A percentile compares a stretch with the other conserved stretches of the same genome.
These are phyloP conservation scores for Geotrichum restrictum DNA, from an alignment of 1,139 yeast genomes.

Conservation along the genomic window DNA sequence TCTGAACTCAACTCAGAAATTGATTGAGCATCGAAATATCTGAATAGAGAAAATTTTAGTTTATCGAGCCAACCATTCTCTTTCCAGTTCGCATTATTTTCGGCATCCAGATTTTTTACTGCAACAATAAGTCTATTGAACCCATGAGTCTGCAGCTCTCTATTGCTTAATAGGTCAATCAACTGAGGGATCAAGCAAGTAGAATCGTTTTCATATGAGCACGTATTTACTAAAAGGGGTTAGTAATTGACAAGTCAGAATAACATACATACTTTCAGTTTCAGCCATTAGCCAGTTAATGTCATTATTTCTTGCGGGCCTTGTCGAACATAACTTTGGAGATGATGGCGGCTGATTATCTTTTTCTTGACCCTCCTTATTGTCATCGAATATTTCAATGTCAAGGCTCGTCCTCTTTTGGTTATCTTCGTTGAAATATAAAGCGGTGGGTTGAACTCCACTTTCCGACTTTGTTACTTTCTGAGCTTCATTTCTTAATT, in stretches of 20 bases:
- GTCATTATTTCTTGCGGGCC: neutral
- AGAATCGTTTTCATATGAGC: conserved; percentile 2
- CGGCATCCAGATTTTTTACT: conserved; percentile 11
- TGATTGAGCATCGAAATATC: neutral
- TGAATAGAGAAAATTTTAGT: neutral
- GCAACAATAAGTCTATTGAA: conserved; percentile 10
- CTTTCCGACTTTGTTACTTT: neutral
- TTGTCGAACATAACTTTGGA: neutral
- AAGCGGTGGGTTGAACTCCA: neutral
- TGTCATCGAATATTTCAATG: conserved; percentile 15
- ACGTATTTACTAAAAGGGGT: conserved; percentile 4
- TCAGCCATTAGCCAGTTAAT: conserved; percentile 16
- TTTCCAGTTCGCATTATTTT: conserved; percentile 7
- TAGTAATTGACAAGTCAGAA: neutral
- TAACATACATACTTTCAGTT: neutral
- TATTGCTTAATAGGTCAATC: conserved; percentile 1
- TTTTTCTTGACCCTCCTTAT: neutral
- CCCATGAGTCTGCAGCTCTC: conserved; percentile 6
- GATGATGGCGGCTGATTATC: conserved; percentile 1
- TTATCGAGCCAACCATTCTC: conserved; percentile 12
- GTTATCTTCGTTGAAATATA: conserved; percentile 1
- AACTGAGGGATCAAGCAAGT: neutral
- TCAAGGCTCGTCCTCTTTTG: neutral
- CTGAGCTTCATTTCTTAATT: too few species aligned
- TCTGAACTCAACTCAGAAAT: conserved; percentile 1